Evolutionary conservation across 805 yeast species (phyloP).

Genomic region (Candida nemodendra): DNA sequence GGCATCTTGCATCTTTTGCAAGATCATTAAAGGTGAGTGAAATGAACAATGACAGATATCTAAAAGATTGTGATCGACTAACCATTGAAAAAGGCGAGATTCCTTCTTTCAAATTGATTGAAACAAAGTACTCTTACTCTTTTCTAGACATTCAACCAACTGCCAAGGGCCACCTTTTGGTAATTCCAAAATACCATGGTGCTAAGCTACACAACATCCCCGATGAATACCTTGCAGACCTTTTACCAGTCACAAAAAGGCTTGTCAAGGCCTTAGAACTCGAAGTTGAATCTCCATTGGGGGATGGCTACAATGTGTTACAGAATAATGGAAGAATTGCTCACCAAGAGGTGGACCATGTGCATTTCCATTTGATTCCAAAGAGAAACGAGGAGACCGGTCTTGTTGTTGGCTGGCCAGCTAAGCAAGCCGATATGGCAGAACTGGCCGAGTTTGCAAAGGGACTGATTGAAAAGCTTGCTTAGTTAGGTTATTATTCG

Average conservation of each 20-base stretch:
- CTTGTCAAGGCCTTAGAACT: constrained; percentile 71
- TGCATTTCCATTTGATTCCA: constrained; percentile 95
- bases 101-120: constrained; percentile 87
- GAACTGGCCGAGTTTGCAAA: constrained; percentile 67
- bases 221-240: constrained; percentile 83
- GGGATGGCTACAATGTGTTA: constrained; percentile 79
- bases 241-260: constrained; percentile 86
- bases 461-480: constrained; percentile 47
- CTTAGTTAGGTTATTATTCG: too few relatives aligned
- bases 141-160: constrained; percentile 94
- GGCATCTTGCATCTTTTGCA: constrained; percentile 86
- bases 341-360: constrained; percentile 94
- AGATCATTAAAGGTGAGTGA: constrained; percentile 75
- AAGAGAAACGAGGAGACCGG: constrained; percentile 75
- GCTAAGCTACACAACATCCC: constrained; percentile 90
- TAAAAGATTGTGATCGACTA: not conserved
- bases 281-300: constrained; percentile 60
- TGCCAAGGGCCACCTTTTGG: constrained; percentile 80
- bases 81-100: constrained; percentile 67
- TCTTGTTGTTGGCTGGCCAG: constrained; percentile 93
- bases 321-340: constrained; percentile 96
- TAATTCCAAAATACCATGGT: constrained; percentile 93
- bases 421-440: constrained; percentile 71
- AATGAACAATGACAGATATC: not conserved
- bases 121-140: constrained; percentile 77